Evolutionary conservation across 2,329 filamentous ascomycete species (phyloP).

Genomic region (Cephalotrichum gorgonifer): DNA sequence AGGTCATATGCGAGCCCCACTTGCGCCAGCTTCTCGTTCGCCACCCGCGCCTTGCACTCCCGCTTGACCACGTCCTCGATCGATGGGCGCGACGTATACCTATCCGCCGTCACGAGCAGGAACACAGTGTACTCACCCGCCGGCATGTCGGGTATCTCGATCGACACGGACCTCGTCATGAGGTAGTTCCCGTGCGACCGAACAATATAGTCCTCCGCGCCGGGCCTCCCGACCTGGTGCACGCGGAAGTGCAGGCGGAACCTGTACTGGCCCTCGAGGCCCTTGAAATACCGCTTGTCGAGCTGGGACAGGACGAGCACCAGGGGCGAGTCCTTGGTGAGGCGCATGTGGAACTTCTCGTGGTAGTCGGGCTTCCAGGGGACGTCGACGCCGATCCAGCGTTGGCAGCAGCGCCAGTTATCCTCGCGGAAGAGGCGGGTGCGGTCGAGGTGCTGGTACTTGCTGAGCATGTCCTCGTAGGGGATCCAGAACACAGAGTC

Average conservation of each 20-base stretch:
- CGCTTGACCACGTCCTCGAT: slow-evolving; percentile 47
- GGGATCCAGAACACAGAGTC: slow-evolving; percentile 57
- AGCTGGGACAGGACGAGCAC: slow-evolving; percentile 52
- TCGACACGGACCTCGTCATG: slow-evolving; percentile 47
- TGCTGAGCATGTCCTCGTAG: slow-evolving; percentile 51
- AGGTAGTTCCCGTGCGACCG: slow-evolving; percentile 48
- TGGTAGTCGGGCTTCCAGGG: slow-evolving; percentile 53
- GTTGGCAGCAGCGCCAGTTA: slow-evolving; percentile 47
- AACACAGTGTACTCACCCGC: slow-evolving; percentile 48
- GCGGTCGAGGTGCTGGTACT: slow-evolving; percentile 51
- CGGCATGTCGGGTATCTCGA: slow-evolving; percentile 45
- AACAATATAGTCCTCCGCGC: slow-evolving; percentile 48
- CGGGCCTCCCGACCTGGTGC: slow-evolving; percentile 29
- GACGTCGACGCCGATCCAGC: slow-evolving; percentile 52
- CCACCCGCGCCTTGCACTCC: slow-evolving; percentile 31
- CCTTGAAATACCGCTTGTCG: slow-evolving; percentile 51
- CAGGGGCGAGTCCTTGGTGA: slow-evolving; percentile 45
- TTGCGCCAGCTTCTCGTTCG: slow-evolving; percentile 47
- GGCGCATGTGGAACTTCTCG: slow-evolving; percentile 48
- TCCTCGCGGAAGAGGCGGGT: slow-evolving; percentile 50
- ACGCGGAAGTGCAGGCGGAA: slow-evolving; percentile 40
- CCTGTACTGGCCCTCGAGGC: slow-evolving; percentile 47
- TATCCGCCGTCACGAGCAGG: slow-evolving; percentile 41
- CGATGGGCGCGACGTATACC: slow-evolving; percentile 29
- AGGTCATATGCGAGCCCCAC: slow-evolving; percentile 50